A percentile compares a stretch with the other conserved stretches of the same genome.
phyloP scores from a whole-genome alignment of 768 basidiomycete species.

The Mycena albidolilacea region DNA sequence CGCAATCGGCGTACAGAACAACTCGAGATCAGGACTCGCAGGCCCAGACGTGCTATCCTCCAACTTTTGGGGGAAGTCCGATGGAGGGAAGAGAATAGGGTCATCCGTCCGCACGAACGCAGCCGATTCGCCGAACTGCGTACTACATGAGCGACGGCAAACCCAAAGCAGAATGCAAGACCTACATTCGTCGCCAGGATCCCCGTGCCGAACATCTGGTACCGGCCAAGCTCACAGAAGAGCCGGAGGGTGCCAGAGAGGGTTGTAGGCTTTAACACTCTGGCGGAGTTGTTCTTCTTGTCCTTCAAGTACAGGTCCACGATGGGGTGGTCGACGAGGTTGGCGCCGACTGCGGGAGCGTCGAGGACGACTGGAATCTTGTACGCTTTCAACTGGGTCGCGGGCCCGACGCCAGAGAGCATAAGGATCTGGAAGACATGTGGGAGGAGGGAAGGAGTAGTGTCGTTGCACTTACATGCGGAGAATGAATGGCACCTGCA shows the following conservation, averaged over 20 bases:
- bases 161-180: not conserved
- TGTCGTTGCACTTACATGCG: slow-evolving; percentile 55
- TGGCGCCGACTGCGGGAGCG: slow-evolving; percentile 80
- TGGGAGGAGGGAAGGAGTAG: not conserved
- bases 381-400: slow-evolving; percentile 65
- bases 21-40: slow-evolving; percentile 65
- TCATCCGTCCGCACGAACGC: slow-evolving; percentile 74
- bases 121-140: slow-evolving; percentile 66
- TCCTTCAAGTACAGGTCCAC: slow-evolving; percentile 70
- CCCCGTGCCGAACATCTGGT: slow-evolving; percentile 62
- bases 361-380: slow-evolving; percentile 73
- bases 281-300: slow-evolving; percentile 60
- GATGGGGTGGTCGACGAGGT: slow-evolving; percentile 81
- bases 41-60: slow-evolving; percentile 62
- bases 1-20: slow-evolving; percentile 60
- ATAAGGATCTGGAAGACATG: slow-evolving; percentile 66
- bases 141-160: slow-evolving; percentile 10
- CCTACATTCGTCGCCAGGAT: slow-evolving; percentile 70
- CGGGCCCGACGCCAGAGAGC: slow-evolving; percentile 86
- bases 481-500: slow-evolving; percentile 71
- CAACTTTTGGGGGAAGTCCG: slow-evolving; percentile 53
- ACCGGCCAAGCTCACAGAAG: slow-evolving; percentile 55
- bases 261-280: slow-evolving; percentile 54
- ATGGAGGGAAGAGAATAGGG: slow-evolving; percentile 60
- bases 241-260: slow-evolving; percentile 47